Conservation (phyloP, 495 filamentous ascomycete genomes). For the Penicillium paxilli region DNA sequence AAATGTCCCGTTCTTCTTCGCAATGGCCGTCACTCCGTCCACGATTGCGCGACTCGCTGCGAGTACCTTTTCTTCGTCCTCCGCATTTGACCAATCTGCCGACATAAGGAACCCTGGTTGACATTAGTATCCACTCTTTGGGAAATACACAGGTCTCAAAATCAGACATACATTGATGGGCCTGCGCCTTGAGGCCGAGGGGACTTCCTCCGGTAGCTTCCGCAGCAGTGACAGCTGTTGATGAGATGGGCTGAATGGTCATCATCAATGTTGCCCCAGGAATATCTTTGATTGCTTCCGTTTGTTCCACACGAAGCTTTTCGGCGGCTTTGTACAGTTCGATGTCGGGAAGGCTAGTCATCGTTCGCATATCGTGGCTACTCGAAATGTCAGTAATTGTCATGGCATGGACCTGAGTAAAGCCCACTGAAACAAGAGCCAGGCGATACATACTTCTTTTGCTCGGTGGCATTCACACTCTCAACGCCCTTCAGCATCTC, state of each 20-base stretch:
- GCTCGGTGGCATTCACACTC: slow-evolving; percentile 1
- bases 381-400: neutral
- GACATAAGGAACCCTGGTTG: slow-evolving; percentile 1
- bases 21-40: slow-evolving; percentile 2
- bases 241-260: slow-evolving; percentile 16
- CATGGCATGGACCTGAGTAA: too few relatives aligned
- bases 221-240: slow-evolving; percentile 1
- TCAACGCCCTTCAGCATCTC: slow-evolving; percentile 4
- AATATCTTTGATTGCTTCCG: slow-evolving; percentile 2
- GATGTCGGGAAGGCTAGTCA: slow-evolving; percentile 11
- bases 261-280: slow-evolving; percentile 7
- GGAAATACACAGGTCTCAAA: neutral
- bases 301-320: slow-evolving; percentile 8
- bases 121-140: too few relatives aligned
- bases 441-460: slow-evolving; percentile 5
- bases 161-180: slow-evolving; percentile 11
- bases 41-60: slow-evolving; percentile 10
- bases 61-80: neutral
- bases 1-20: slow-evolving; percentile 8
- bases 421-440: neutral
- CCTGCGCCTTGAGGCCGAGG: neutral
- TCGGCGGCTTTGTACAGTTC: slow-evolving; percentile 17
- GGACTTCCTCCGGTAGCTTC: slow-evolving; percentile 1
- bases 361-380: slow-evolving; percentile 22
- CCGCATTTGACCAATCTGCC: neutral